Base-by-base conservation (phyloP, 1,284 basidiomycete species). In the Irpex sp. region DNA sequence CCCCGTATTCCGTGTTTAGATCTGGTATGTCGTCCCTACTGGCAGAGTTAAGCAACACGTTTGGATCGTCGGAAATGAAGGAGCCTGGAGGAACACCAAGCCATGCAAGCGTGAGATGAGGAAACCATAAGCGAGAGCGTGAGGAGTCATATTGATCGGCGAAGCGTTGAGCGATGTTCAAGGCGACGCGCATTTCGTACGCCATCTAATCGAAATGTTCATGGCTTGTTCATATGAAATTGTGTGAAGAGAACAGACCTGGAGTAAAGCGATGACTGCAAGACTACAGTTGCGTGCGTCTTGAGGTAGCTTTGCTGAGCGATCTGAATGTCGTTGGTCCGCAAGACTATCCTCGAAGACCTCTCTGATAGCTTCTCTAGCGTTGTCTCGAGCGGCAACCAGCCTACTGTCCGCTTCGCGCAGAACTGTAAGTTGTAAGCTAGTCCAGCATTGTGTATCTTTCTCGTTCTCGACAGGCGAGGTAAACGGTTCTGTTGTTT, bases 31-130 rank as follows among this genome's bases (percentile, higher is more conserved):
- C n/a, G 4, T 56, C 54, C 9, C 19, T 36, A n/a, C 13, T 34
- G 2, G 21, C 9, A 17, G 54, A 56, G 21, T 11, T 26, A 6
- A 36, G 26, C 26, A 56, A 34, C 7, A 26, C 54, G 8, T 71
- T 72, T 11, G 70, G 67, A 54, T 80, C 80, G 54, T 82, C 81
- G 19, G 73, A 67, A 44, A 82, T 72, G 51, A 79, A 73, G 2
- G 76, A 72, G 2, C 75, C 73, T 1, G 80, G 77, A 1, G 80
- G 72, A n/a, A 79, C 74, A 19, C 81, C 82, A 6, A 83, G 75
- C 82, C 82, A 84, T 5, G 78, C 76, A 38, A 74, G 70, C 8
- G 81, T 78, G 31, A 82, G 67, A 40, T 71, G 79, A 8, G 81
- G 82, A 66, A 76, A 74, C 79, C 81, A 83, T 2, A 83, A 71